Percentiles rank a stretch among this genome's conserved stretches.
These are phyloP conservation scores for Phaeomoniella chlamydospora DNA, from an alignment of 2,329 filamentous ascomycete species.

Conservation along the genomic window DNA sequence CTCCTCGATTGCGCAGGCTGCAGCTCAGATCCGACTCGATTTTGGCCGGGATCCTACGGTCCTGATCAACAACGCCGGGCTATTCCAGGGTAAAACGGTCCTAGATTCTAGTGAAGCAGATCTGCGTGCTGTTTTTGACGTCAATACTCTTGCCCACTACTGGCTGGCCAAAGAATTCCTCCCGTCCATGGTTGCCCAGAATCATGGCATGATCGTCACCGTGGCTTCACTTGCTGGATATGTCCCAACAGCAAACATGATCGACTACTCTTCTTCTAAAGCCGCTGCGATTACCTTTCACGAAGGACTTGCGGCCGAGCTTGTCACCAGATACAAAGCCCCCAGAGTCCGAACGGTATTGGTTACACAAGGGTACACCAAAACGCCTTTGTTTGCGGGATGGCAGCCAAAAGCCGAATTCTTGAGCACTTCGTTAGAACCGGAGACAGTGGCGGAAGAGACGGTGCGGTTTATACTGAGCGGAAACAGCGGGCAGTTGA, in stretches of 20 bases:
- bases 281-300: slow-evolving; percentile 38
- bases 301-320: slow-evolving; percentile 28
- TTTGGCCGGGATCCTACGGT: slow-evolving; percentile 28
- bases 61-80: slow-evolving; percentile 35
- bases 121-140: slow-evolving; percentile 34
- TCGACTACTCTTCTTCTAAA: slow-evolving; percentile 39
- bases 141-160: slow-evolving; percentile 38
- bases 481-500: slow-evolving; percentile 32
- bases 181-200: slow-evolving; percentile 32
- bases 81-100: slow-evolving; percentile 31
- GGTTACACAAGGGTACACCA: slow-evolving; percentile 1
- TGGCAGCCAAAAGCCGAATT: slow-evolving; percentile 1
- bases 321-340: slow-evolving; percentile 20
- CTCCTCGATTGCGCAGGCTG: slow-evolving; percentile 16
- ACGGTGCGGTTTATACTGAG: slow-evolving; percentile 36
- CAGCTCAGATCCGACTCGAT: slow-evolving; percentile 20
- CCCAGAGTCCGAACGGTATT: slow-evolving; percentile 23
- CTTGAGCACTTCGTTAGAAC: slow-evolving; percentile 18
- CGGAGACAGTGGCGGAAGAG: slow-evolving; percentile 27
- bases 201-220: slow-evolving; percentile 43
- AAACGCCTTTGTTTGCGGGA: neutral
- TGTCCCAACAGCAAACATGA: slow-evolving; percentile 30
- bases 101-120: slow-evolving; percentile 27
- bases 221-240: slow-evolving; percentile 40
- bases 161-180: slow-evolving; percentile 36